Evolutionary conservation across 805 yeast genomes (phyloP).

Genomic region (Suhomyces pyralidae): DNA sequence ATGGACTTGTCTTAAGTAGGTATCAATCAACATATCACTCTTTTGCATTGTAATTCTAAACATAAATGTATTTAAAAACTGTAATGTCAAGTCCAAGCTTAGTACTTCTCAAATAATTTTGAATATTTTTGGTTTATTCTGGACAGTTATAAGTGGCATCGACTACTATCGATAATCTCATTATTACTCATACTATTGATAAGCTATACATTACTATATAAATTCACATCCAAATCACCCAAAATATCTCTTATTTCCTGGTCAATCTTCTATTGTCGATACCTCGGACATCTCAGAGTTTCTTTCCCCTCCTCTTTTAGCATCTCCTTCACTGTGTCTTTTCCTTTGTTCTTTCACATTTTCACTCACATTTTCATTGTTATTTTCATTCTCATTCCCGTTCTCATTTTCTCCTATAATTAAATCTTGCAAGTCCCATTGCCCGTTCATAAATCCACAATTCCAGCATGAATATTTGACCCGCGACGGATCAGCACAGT

Average conservation of each 20-base stretch:
- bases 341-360: not conserved
- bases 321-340: not conserved
- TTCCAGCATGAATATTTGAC: conserved; percentile 62
- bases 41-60: not conserved
- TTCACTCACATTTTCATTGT: not conserved
- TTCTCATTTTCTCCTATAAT: not conserved
- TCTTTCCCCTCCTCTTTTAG: not conserved
- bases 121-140: too few relatives aligned
- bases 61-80: not conserved
- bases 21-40: not conserved
- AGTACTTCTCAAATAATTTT: too few relatives aligned
- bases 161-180: too few relatives aligned
- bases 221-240: too few relatives aligned
- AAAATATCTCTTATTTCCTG: too few relatives aligned
- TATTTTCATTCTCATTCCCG: not conserved
- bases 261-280: not conserved
- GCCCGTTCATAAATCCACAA: conserved; percentile 51
- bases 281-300: not conserved
- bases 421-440: not conserved
- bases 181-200: too few relatives aligned
- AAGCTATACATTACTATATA: not conserved
- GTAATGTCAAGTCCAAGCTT: too few relatives aligned
- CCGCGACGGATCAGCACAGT: conserved; percentile 43
- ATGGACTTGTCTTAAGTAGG: conserved; percentile 60
- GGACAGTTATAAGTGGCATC: too few relatives aligned